Percentiles rank a stretch among this genome's conserved stretches.
phyloP scores from a whole-genome alignment of 768 basidiomycete species.

The Chalciporus piperatus region DNA sequence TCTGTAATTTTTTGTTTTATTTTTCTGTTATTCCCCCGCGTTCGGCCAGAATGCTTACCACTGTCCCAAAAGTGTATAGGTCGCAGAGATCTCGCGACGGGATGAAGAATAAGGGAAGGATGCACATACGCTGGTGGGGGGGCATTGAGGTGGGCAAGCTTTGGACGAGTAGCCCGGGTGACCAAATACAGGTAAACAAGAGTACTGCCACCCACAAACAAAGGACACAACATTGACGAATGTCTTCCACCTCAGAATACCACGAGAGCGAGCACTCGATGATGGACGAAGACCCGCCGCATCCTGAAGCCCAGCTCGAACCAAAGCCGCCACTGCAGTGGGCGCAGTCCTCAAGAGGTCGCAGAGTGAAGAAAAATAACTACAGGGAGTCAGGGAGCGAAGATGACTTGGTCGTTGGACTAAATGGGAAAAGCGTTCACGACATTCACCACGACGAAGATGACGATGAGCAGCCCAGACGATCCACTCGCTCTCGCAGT shows the following conservation, averaged over 20 bases:
- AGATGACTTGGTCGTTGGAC: constrained; percentile 31
- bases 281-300: constrained; percentile 24
- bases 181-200: constrained; percentile 30
- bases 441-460: constrained; percentile 31
- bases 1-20: constrained; percentile 1
- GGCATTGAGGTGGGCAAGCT: constrained; percentile 23
- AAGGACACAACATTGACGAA: constrained; percentile 23
- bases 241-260: constrained; percentile 32
- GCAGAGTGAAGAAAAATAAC: constrained; percentile 35
- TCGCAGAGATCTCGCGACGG: not conserved
- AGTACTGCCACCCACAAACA: constrained; percentile 33
- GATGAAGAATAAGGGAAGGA: constrained; percentile 1
- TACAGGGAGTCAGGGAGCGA: constrained; percentile 49
- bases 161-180: constrained; percentile 19
- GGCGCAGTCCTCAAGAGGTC: constrained; percentile 37
- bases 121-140: constrained; percentile 12
- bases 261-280: constrained; percentile 33
- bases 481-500: constrained; percentile 12
- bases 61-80: not conserved
- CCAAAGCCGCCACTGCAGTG: constrained; percentile 9
- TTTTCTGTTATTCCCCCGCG: not conserved
- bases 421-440: constrained; percentile 20
- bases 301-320: constrained; percentile 1
- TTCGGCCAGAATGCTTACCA: not conserved
- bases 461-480: constrained; percentile 25